Evolutionary conservation across 345 rosid species (phyloP).

Genomic region (Angophora floribunda): DNA sequence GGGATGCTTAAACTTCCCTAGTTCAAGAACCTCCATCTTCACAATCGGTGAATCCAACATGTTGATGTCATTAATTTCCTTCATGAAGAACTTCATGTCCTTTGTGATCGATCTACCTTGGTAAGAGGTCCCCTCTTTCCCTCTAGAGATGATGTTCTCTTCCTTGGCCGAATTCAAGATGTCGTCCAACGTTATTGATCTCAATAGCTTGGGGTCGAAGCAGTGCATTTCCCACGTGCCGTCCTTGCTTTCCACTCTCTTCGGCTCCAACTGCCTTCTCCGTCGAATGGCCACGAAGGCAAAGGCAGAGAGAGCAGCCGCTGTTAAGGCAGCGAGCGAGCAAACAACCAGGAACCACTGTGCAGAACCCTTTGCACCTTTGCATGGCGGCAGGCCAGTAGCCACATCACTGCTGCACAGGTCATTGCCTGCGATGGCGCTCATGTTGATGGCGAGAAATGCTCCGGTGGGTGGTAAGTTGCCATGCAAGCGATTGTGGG

Average conservation of each 20-base stretch:
- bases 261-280: constrained; percentile 15
- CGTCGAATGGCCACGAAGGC: constrained; percentile 16
- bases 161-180: constrained; percentile 31
- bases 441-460: constrained; percentile 70
- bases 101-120: constrained; percentile 17
- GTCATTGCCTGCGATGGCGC: constrained; percentile 53
- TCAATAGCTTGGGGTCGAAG: constrained; percentile 36
- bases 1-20: constrained; percentile 39
- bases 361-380: constrained; percentile 9
- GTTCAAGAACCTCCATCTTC: constrained; percentile 18
- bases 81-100: constrained; percentile 27
- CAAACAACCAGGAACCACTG: constrained; percentile 45
- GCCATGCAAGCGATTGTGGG: constrained; percentile 57
- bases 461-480: constrained; percentile 62
- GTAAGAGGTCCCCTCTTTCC: constrained; percentile 13
- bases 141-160: constrained; percentile 32
- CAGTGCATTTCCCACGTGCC: constrained; percentile 65
- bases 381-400: constrained; percentile 52
- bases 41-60: constrained; percentile 17
- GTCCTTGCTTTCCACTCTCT: constrained; percentile 54
- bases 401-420: constrained; percentile 46
- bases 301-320: constrained; percentile 19
- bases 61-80: constrained; percentile 19
- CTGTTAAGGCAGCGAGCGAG: constrained; percentile 18
- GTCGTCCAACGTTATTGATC: constrained; percentile 24